phyloP scores from a whole-genome alignment of 1,284 basidiomycete species.

The Cutaneotrichosporon cutaneum region DNA sequence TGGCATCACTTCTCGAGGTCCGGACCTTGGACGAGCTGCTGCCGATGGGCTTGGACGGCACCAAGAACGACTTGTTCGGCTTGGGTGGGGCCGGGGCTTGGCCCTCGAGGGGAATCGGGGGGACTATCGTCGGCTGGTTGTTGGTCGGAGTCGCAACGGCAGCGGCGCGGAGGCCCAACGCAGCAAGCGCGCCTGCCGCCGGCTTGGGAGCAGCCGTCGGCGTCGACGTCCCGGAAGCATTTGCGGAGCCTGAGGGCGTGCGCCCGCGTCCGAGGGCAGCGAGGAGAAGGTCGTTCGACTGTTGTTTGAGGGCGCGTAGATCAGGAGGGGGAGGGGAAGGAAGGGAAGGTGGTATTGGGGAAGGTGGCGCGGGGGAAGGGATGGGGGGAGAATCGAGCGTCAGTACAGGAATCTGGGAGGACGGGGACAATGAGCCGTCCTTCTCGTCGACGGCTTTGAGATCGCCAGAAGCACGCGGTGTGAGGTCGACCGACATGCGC shows the following conservation, averaged over 20 bases:
- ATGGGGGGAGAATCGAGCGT: constrained; percentile 18
- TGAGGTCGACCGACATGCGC: neutral
- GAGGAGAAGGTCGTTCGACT: constrained; percentile 24
- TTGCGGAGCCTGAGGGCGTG: neutral
- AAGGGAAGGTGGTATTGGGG: neutral
- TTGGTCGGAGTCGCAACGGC: constrained; percentile 28
- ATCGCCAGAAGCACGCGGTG: neutral
- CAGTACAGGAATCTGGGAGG: constrained; percentile 7
- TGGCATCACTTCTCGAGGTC: constrained; percentile 3
- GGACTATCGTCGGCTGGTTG: neutral
- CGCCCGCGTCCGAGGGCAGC: constrained; percentile 17
- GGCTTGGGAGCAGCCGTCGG: constrained; percentile 13
- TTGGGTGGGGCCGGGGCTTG: neutral
- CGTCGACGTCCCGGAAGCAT: neutral
- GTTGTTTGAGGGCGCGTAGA: constrained; percentile 10
- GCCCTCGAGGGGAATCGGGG: neutral
- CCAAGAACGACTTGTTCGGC: constrained; percentile 3
- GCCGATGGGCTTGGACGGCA: constrained; percentile 7
- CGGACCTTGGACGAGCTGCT: neutral
- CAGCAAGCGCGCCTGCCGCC: constrained; percentile 40
- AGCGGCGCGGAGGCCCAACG: constrained; percentile 39
- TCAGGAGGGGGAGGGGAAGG: neutral
- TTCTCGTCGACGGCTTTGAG: constrained; percentile 7
- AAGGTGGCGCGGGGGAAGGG: neutral
- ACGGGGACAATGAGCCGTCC: neutral